Evolutionary conservation across 768 basidiomycete genomes (phyloP), one percentile per base, ranked within the genome.

Genomic region (Xanthoconium stramineum): DNA sequence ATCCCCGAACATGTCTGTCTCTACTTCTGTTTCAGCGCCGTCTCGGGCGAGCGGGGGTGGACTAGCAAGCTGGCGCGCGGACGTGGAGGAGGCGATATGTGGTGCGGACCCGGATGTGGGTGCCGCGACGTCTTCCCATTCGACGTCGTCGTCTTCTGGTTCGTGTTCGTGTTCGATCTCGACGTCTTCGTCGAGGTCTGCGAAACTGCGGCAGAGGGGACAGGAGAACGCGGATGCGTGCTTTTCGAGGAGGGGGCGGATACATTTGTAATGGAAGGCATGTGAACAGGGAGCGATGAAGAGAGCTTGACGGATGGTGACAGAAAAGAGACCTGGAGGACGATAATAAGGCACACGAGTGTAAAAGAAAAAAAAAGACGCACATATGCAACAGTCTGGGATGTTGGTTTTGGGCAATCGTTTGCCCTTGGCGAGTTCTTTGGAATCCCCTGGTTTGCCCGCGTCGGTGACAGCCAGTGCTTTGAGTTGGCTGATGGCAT

Each of bases 241-340:
- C n/a, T 81, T 74, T 61, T 91, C 83, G 42, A 98, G 80, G 12
- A 98, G 79, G 2, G 95, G 96, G 1, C 94, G 83, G 57, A 99
- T 94, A 71, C 96, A 98, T 73, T 98, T 98, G 83, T 91, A 94
- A 75, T 94, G 92, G 78, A 91, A 93, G 0, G 94, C 87, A 71
- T 99, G 96, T 1, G 92, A 94, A 74, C 96, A 99, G 0, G 96
- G 96, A 30, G 96, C 94, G 68, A 99, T 95, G 77, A 99, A 98
- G 47, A 98, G 83, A 0, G 94, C 90, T 73, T 99, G 96, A 59
- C 88, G 91, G 69, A 98, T 94, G 1, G 92, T 89, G 0, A 98
- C 94, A 24, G 85, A 76, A 76, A 96, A 99, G 29, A 89, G 73
- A 69, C 83, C 82, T 83, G 37, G 47, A 36, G 6, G 38, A 17